Base-by-base conservation (phyloP, 2,329 filamentous ascomycete species). In the Arthrinium phaeospermum region DNA sequence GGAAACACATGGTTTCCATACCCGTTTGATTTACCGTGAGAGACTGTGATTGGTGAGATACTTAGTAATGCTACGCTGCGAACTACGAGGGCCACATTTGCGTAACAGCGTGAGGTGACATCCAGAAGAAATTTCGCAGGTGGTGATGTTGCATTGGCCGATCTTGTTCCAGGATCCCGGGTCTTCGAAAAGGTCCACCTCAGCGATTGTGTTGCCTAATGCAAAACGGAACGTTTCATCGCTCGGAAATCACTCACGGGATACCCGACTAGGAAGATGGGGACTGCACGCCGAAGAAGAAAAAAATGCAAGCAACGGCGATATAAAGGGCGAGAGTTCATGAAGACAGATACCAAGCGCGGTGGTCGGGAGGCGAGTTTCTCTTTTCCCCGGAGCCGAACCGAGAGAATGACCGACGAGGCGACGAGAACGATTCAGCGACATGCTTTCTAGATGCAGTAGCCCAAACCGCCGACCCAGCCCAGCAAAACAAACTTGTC, bases 161-260 rank as follows among this genome's bases (percentile, higher is more conserved):
- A 61, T 61, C 53, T 22, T 22, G 30, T 61, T 37, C 53, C 53
- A 37, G 53, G 53, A 61, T 22, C 53, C 53, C 30, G 53, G 53
- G 30, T 37, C 16, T 37, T 61, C 53, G 6, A 61, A 27, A 37
- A 37, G 14, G 1, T 61, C 30, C 30, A 16, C 4, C 6, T 8
- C 22, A 30, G 30, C 53, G 53, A 61, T 61, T 12, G 16, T 14
- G 30, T 61, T 61, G 16, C 53, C 53, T 61, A 37, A 61, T 61
- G 14, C 16, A 16, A 22, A 37, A 37, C 30, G 3, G 7, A 37
- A 10, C 53, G 53, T 37, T 37, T 37, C 53, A 37, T 61, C 53
- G 53, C 16, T 14, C 16, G 30, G 27, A 34, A 19, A 34, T 19
- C 16, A 37, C 16, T 61, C 3, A 6, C 53, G 22, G 22, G 34